phyloP scores from a whole-genome alignment of 768 basidiomycete species.

The Leccinum pellstonianum region DNA sequence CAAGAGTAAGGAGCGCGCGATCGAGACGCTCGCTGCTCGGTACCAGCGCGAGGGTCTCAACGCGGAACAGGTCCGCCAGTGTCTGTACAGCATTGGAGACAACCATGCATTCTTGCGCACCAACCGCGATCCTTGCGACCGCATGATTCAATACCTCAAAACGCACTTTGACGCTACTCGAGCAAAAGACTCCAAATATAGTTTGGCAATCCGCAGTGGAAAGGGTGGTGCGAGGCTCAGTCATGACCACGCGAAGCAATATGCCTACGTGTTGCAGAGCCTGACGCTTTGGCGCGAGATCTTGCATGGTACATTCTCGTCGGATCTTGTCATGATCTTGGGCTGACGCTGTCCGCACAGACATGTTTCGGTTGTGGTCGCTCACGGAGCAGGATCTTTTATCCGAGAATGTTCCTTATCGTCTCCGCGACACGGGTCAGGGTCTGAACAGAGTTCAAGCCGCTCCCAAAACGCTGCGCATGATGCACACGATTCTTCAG shows the following conservation, averaged over 20 bases:
- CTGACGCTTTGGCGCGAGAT: slow-evolving; percentile 87
- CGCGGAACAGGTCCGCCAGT: slow-evolving; percentile 71
- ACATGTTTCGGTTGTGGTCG: slow-evolving; percentile 88
- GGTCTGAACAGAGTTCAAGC: slow-evolving; percentile 89
- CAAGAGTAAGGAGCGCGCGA: slow-evolving; percentile 80
- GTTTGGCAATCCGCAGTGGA: slow-evolving; percentile 78
- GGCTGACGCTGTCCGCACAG: slow-evolving; percentile 36
- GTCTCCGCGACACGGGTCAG: slow-evolving; percentile 85
- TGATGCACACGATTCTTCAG: slow-evolving; percentile 86
- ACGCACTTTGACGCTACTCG: slow-evolving; percentile 75
- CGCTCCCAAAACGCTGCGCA: slow-evolving; percentile 83
- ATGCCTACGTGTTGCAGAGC: slow-evolving; percentile 83
- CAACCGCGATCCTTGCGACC: slow-evolving; percentile 87
- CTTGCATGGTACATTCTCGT: slow-evolving; percentile 57
- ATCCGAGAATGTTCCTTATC: slow-evolving; percentile 71
- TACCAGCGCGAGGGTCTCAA: slow-evolving; percentile 59
- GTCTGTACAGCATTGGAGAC: slow-evolving; percentile 85
- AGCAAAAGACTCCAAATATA: slow-evolving; percentile 59
- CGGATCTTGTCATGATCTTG: background rate
- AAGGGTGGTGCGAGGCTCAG: slow-evolving; percentile 77
- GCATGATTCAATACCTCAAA: slow-evolving; percentile 76
- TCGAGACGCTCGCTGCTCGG: slow-evolving; percentile 66
- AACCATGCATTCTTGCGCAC: slow-evolving; percentile 85
- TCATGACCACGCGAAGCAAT: slow-evolving; percentile 84
- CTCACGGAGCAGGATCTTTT: slow-evolving; percentile 79